Conservation (phyloP, 345 rosid species). For the Rhizophora mangle region DNA sequence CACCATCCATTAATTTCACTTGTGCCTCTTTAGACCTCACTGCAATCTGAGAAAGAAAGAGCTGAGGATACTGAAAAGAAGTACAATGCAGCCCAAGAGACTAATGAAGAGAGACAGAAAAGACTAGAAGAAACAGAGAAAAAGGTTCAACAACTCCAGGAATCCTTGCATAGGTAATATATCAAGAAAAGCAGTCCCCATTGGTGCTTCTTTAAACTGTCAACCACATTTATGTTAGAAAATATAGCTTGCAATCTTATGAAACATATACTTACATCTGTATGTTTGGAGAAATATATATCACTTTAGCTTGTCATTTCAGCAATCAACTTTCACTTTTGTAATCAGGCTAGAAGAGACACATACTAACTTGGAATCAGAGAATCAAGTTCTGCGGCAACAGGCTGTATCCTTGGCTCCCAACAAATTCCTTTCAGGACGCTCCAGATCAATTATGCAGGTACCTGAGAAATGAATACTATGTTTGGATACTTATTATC, state of each 20-base stretch:
- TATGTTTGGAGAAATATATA: conserved; percentile 6
- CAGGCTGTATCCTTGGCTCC: conserved; percentile 95
- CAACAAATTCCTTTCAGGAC: conserved; percentile 86
- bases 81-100: conserved; percentile 47
- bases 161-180: conserved; percentile 61
- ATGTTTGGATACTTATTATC: background rate
- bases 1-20: conserved; percentile 13
- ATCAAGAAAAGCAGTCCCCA: background rate
- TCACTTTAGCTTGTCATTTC: conserved; percentile 3
- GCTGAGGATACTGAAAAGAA: conserved; percentile 59
- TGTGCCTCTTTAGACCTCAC: conserved; percentile 37
- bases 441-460: conserved; percentile 87
- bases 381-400: conserved; percentile 85
- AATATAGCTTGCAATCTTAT: background rate
- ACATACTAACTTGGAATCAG: conserved; percentile 74
- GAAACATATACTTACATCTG: background rate
- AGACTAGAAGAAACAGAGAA: conserved; percentile 76
- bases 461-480: conserved; percentile 29
- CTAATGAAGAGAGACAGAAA: conserved; percentile 47
- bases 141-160: conserved; percentile 69
- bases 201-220: background rate
- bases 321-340: conserved; percentile 13
- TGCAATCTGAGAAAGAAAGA: conserved; percentile 63
- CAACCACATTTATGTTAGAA: background rate
- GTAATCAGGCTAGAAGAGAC: conserved; percentile 80